A percentile compares a stretch with the other conserved stretches of the same genome.
Conservation (phyloP, 2,329 filamentous ascomycete species). For the Aspergillus novofumigatus region DNA sequence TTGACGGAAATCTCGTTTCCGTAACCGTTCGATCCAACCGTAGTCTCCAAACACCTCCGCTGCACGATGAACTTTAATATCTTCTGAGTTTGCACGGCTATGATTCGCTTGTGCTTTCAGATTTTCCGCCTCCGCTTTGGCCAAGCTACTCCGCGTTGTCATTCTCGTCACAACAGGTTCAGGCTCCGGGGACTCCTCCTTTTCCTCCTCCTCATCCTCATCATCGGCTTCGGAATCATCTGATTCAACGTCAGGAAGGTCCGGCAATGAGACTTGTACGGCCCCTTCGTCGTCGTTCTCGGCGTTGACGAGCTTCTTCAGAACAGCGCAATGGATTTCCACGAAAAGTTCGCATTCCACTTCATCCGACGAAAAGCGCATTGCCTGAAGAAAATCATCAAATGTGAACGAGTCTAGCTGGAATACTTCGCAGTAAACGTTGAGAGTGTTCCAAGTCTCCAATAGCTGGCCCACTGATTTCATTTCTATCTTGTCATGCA, state of each 20-base stretch:
- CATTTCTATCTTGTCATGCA: constrained; percentile 61
- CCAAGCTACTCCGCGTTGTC: constrained; percentile 79
- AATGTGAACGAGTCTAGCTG: constrained; percentile 95
- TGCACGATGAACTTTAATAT: constrained; percentile 49
- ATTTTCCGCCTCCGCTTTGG: constrained; percentile 71
- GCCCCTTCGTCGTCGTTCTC: constrained; percentile 69
- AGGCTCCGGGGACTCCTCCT: constrained; percentile 62
- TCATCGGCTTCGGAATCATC: constrained; percentile 61
- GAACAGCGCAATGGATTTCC: constrained; percentile 84
- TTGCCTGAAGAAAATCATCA: constrained; percentile 88
- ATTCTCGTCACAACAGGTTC: constrained; percentile 61
- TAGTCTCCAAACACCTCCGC: constrained; percentile 69
- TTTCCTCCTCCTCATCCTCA: constrained; percentile 51
- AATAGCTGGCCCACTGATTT: constrained; percentile 79
- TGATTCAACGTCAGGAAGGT: constrained; percentile 67
- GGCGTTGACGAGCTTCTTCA: constrained; percentile 78
- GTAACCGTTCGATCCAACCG: constrained; percentile 80
- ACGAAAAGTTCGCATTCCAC: constrained; percentile 78
- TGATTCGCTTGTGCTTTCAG: constrained; percentile 57
- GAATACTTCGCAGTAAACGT: constrained; percentile 96
- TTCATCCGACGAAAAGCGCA: constrained; percentile 71
- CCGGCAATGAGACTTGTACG: constrained; percentile 72
- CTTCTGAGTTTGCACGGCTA: constrained; percentile 38
- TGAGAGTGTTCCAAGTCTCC: constrained; percentile 94
- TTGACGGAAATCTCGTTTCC: constrained; percentile 76